Conservation (phyloP, 2,329 filamentous ascomycete species). For the Verticillium nonalfalfae region DNA sequence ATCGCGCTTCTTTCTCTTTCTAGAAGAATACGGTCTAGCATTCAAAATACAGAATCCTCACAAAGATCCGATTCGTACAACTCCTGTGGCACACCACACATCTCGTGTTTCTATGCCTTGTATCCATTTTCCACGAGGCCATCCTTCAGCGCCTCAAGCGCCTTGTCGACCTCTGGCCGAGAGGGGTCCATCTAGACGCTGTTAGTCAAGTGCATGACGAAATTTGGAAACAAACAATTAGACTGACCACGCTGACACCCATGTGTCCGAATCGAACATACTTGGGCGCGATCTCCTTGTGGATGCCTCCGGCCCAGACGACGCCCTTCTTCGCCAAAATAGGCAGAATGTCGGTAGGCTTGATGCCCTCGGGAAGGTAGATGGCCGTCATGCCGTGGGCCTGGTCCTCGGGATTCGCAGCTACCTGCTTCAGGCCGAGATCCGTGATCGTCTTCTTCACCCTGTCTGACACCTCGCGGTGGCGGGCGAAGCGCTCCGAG, state of each 20-base stretch:
- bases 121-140: conserved; percentile 70
- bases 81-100: neutral
- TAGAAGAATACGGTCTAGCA: too few relatives aligned
- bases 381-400: conserved; percentile 98
- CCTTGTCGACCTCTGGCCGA: conserved; percentile 77
- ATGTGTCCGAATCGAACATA: conserved; percentile 98
- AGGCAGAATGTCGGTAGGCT: conserved; percentile 76
- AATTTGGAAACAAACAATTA: too few relatives aligned
- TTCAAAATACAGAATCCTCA: too few relatives aligned
- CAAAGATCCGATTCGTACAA: neutral
- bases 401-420: conserved; percentile 79
- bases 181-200: conserved; percentile 59
- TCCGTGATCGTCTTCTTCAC: conserved; percentile 79
- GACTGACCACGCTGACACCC: conserved; percentile 78
- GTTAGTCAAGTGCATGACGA: neutral
- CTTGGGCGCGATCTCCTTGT: conserved; percentile 89
- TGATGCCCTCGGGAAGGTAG: conserved; percentile 80
- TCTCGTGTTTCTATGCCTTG: conserved; percentile 26
- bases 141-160: conserved; percentile 69
- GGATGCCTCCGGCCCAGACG: conserved; percentile 89
- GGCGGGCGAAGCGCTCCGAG: conserved; percentile 74
- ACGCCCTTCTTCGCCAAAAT: conserved; percentile 81
- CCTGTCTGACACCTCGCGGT: conserved; percentile 72
- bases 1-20: neutral
- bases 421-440: conserved; percentile 82